Conservation (phyloP, 345 rosid species). For the Combretum micranthum region DNA sequence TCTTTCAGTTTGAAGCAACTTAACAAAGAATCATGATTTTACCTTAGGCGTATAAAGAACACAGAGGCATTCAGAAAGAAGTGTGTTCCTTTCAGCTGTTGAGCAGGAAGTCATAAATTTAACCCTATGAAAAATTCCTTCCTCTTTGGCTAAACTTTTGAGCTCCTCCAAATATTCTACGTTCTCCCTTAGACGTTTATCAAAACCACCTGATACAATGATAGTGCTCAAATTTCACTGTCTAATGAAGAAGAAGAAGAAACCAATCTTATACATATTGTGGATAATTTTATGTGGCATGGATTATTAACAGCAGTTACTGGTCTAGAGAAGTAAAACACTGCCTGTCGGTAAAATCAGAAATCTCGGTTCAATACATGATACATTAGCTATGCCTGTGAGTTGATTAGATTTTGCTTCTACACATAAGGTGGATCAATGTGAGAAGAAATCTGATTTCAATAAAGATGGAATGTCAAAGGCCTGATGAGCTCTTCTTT, state of each 20-base stretch:
- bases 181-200: conserved; percentile 68
- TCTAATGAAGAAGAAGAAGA: neutral
- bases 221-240: conserved; percentile 2
- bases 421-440: too few species aligned
- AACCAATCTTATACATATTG: too few species aligned
- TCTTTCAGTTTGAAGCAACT: neutral
- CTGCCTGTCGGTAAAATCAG: too few species aligned
- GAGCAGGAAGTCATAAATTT: conserved; percentile 74
- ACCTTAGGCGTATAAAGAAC: conserved; percentile 88
- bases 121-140: conserved; percentile 49
- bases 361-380: too few species aligned
- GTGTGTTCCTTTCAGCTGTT: conserved; percentile 76
- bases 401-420: too few species aligned
- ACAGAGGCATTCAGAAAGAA: conserved; percentile 67
- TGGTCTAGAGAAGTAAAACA: too few species aligned
- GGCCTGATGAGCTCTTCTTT: too few species aligned
- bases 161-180: conserved; percentile 81
- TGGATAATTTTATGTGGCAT: too few species aligned
- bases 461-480: too few species aligned
- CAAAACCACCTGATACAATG: conserved; percentile 65
- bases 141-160: conserved; percentile 49
- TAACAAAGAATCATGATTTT: neutral
- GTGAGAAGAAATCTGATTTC: too few species aligned
- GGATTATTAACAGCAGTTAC: too few species aligned
- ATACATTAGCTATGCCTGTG: too few species aligned